Evolutionary conservation across 78 protist genomes (phyloP), one percentile per base, ranked within the genome.

Genomic region (Polysphondylium violaceum): DNA sequence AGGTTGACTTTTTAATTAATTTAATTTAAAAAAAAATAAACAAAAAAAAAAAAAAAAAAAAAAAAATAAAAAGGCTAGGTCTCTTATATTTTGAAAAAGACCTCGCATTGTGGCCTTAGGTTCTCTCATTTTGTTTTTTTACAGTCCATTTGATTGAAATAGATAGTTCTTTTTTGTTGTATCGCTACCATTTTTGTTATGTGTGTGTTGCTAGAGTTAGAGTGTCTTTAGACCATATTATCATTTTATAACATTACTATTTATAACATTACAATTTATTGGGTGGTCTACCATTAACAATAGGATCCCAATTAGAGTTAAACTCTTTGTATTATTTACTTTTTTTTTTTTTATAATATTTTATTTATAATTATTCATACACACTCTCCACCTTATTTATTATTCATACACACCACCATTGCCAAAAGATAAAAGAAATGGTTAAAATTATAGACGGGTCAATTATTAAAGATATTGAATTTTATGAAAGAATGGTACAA

Each of bases 361-460:
- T 47, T 47, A 14, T 47, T 14, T 47, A 47, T 14, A 47, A 14
- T 11, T 47, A 47, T 14, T 11, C 53, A 47, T 14, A 14, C 8
- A 47, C 53, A 47, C 53, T 47, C 53, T 47, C 53, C 53, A 47
- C 11, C 11, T 47, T 47, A 14, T 47, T 47, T 47, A 14, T 47
- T 47, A 14, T 47, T 47, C 11, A 14, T 47, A 14, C 11, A 14
- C 8, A 47, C 8, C 8, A 47, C 8, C 8, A 11, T 47, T 47
- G 53, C 11, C 8, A 8, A 47, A 47, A 14, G 11, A 8, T 14
- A 47, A 56, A 60, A 31, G 40, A 51, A 65, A 65, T 65, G 73
- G 73, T 65, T 38, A 9, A 23, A 65, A 65, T 65, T 23, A 27
- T 65, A 65, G 21, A 65, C 40, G 73, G 73, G 40, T 65, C 73